Evolutionary conservation across 2,329 filamentous ascomycete genomes (phyloP).

Genomic region (Bertia moriformis): DNA sequence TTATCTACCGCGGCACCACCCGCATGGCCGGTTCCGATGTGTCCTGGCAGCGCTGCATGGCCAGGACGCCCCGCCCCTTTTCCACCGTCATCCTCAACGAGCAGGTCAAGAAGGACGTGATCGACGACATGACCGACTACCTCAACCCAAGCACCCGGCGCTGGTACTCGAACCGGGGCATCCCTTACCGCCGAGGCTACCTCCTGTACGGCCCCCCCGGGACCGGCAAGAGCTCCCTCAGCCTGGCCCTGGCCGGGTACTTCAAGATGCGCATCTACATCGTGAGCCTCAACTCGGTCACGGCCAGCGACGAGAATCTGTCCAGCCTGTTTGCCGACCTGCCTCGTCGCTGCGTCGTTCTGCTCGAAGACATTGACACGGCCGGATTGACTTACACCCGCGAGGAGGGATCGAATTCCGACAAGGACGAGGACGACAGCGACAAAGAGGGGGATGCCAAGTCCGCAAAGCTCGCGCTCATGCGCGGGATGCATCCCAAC

Average conservation of each 20-base stretch:
- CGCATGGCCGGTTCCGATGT: slow-evolving; percentile 3
- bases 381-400: slow-evolving; percentile 53
- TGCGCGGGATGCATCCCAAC: slow-evolving; percentile 6
- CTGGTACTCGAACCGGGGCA: slow-evolving; percentile 77
- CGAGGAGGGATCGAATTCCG: slow-evolving; percentile 13
- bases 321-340: slow-evolving; percentile 49
- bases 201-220: slow-evolving; percentile 69
- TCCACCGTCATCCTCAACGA: slow-evolving; percentile 53
- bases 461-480: slow-evolving; percentile 3
- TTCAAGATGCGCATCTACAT: slow-evolving; percentile 62
- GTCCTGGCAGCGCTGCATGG: not conserved
- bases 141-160: slow-evolving; percentile 44
- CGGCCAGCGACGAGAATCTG: slow-evolving; percentile 48
- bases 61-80: slow-evolving; percentile 40
- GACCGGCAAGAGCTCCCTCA: slow-evolving; percentile 64
- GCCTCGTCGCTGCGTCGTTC: slow-evolving; percentile 55
- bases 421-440: slow-evolving; percentile 7
- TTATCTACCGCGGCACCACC: slow-evolving; percentile 45
- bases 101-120: slow-evolving; percentile 39
- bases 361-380: slow-evolving; percentile 65
- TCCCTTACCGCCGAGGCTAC: slow-evolving; percentile 74
- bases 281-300: slow-evolving; percentile 47
- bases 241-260: slow-evolving; percentile 54
- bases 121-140: slow-evolving; percentile 48
- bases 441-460: too few relatives aligned